Evolutionary conservation across 1,284 basidiomycete species (phyloP), one percentile per base, ranked within the genome.

Genomic region (Puccinia sorghi): DNA sequence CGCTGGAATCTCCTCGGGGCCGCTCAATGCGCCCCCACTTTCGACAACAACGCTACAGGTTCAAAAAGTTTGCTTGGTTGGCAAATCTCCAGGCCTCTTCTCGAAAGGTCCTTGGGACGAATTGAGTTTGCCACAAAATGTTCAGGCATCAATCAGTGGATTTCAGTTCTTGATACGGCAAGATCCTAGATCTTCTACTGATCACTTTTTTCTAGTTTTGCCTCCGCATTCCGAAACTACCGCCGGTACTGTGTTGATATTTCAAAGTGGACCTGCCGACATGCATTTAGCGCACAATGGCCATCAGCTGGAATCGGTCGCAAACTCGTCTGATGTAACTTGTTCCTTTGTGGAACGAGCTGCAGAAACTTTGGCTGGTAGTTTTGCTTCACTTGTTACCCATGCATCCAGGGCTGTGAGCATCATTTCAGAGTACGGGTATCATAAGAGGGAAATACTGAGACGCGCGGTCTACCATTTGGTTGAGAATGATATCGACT

Each of bases 311-410:
- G 20, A 72, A 43, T 56, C 70, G 27, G 39, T 25, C 13, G 52
- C 39, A 43, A 72, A 20, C 32, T 54, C 52, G 15, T 72, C 52
- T 12, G 54, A 57, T 46, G 12, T 25, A 20, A 41, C 70, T 41
- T 72, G 50, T 32, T 72, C 54, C 39, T 72, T 72, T 27, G 27
- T 72, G 32, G 54, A 57, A 43, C 56, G 54, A 41, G 70, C 70
- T 22, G 70, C 70, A 22, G 70, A 72, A 43, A 57, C 70, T 22
- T 57, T 72, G 52, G 70, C 70, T 1, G 70, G 70, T 25, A 72
- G 70, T 43, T 39, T 72, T 25, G 70, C 52, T 22, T 72, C 70
- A 17, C 32, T 72, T 57, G 52, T 39, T 46, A 54, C 22, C 39
- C 70, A 72, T 25, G 56, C 48, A n/a, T 22, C 48, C 17, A 54